Evolutionary conservation across 2,329 filamentous ascomycete genomes (phyloP).

Genomic region (Phialophora verrucosa): DNA sequence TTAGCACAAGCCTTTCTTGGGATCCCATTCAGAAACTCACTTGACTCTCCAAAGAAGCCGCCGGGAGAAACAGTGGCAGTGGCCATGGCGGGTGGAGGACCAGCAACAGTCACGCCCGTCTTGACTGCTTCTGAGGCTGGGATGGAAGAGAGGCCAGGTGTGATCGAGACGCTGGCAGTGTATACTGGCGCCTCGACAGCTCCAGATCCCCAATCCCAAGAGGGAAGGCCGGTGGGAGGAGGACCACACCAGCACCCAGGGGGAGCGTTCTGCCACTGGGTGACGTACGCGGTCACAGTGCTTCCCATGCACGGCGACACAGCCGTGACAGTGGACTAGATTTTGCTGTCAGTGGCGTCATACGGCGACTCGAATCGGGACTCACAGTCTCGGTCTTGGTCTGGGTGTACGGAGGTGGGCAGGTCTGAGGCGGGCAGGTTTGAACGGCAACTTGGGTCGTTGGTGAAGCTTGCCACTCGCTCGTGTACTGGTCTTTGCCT

Average conservation of each 20-base stretch:
- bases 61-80: constrained; percentile 25
- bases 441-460: constrained; percentile 20
- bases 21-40: constrained; percentile 16
- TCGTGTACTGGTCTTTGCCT: constrained; percentile 9
- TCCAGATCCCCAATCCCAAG: background rate
- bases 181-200: constrained; percentile 26
- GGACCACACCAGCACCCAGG: constrained; percentile 32
- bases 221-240: constrained; percentile 11
- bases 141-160: constrained; percentile 35
- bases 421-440: constrained; percentile 13
- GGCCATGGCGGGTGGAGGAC: constrained; percentile 19
- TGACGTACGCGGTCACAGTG: constrained; percentile 33
- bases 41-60: constrained; percentile 23
- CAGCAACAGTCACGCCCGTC: constrained; percentile 34
- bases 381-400: constrained; percentile 32
- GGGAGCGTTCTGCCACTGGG: constrained; percentile 32
- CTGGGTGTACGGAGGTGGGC: constrained; percentile 14
- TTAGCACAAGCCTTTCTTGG: background rate
- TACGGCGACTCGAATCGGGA: background rate
- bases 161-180: constrained; percentile 29
- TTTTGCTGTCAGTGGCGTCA: constrained; percentile 10
- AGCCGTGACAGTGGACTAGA: constrained; percentile 34
- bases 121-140: constrained; percentile 34
- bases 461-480: constrained; percentile 7
- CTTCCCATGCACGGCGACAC: constrained; percentile 28